Conservation (phyloP, 2,329 filamentous ascomycete genomes). For the Sclerotiophoma versabilis region DNA sequence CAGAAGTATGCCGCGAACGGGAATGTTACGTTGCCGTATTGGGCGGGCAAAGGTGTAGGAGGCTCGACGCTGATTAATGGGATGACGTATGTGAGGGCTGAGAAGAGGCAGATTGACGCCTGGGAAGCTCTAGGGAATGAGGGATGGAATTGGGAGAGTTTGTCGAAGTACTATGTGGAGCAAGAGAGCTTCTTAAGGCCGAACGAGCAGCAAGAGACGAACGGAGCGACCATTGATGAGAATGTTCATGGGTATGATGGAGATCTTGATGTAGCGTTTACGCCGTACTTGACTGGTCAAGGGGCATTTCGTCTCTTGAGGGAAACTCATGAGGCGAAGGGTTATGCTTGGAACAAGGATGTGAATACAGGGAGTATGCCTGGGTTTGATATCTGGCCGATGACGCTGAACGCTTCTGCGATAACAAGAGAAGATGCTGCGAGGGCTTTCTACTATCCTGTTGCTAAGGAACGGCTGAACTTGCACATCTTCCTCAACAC, state of each 20-base stretch:
- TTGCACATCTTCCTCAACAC: slow-evolving; percentile 55
- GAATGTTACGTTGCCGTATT: slow-evolving; percentile 34
- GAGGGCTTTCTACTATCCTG: slow-evolving; percentile 57
- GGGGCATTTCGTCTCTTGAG: slow-evolving; percentile 44
- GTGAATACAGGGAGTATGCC: slow-evolving; percentile 54
- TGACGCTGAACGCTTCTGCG: slow-evolving; percentile 49
- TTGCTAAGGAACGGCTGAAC: slow-evolving; percentile 50
- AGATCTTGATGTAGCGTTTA: slow-evolving; percentile 40
- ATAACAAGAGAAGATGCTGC: slow-evolving; percentile 57
- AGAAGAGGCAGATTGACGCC: slow-evolving; percentile 42
- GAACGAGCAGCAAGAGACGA: slow-evolving; percentile 17
- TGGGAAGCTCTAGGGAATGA: slow-evolving; percentile 45
- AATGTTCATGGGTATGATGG: slow-evolving; percentile 32
- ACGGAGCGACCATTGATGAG: slow-evolving; percentile 36
- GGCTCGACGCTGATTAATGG: slow-evolving; percentile 56
- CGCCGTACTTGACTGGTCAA: slow-evolving; percentile 32
- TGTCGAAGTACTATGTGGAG: slow-evolving; percentile 38
- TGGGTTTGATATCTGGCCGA: slow-evolving; percentile 54
- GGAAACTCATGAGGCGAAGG: slow-evolving; percentile 44
- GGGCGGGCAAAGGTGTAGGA: slow-evolving; percentile 53
- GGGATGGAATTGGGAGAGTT: slow-evolving; percentile 43
- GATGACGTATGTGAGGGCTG: slow-evolving; percentile 47
- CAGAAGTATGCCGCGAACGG: slow-evolving; percentile 48
- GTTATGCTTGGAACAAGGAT: slow-evolving; percentile 52
- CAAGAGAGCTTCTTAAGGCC: slow-evolving; percentile 39